Evolutionary conservation across 1,139 yeast genomes (phyloP).

Genomic region (Chernovozyma aurita): DNA sequence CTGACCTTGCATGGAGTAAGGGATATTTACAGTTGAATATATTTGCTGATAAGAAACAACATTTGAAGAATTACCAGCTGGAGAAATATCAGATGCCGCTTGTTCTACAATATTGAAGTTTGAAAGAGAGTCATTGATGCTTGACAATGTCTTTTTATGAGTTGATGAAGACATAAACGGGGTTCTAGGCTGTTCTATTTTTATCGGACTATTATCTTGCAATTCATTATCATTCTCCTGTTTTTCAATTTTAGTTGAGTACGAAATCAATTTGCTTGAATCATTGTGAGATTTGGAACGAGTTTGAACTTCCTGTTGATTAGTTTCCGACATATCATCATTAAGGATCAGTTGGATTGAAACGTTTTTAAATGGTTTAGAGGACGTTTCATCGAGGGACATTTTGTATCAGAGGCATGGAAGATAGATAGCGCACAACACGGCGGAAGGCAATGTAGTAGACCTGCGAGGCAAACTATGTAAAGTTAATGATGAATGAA

Average conservation of each 20-base stretch:
- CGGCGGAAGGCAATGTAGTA: background rate
- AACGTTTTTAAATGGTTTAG: slow-evolving; percentile 10
- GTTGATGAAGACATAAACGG: background rate
- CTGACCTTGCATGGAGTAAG: slow-evolving; percentile 1
- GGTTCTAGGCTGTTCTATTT: background rate
- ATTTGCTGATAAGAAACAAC: background rate
- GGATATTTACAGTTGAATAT: background rate
- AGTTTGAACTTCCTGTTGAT: background rate
- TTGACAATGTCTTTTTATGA: background rate
- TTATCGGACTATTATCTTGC: background rate
- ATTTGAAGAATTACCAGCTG: background rate
- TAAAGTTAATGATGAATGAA: no score
- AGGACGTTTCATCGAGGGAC: slow-evolving; percentile 8
- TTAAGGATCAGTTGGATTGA: slow-evolving; percentile 12
- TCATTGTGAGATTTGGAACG: background rate
- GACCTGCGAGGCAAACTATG: no score
- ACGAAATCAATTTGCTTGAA: background rate
- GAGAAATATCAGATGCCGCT: background rate
- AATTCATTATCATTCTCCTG: background rate
- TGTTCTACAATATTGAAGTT: background rate
- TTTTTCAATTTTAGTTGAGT: background rate
- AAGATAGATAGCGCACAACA: background rate
- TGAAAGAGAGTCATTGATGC: background rate
- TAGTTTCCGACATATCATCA: slow-evolving; percentile 1
- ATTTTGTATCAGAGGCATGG: slow-evolving; percentile 7